A percentile compares a stretch with the other conserved stretches of the same genome.
Conservation (phyloP, 495 filamentous ascomycete genomes). For the Thermothielavioides terrestris region DNA sequence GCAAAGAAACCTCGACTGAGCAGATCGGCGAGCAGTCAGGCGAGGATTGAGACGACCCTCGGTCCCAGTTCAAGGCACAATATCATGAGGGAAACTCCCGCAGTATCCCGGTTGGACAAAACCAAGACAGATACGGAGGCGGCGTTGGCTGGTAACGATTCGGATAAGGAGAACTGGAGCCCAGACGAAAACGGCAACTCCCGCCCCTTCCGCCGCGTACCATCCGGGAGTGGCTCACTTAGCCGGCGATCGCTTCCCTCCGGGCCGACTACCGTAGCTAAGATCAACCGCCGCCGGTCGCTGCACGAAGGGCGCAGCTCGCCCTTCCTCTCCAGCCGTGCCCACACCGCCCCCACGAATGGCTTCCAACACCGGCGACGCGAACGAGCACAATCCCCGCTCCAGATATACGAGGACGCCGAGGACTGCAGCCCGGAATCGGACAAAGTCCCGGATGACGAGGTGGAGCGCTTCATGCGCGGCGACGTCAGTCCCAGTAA, state of each 20-base stretch:
- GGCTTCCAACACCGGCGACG: background rate
- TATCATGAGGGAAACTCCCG: too few species aligned
- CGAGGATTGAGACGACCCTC: constrained; percentile 48
- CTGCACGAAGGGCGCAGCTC: constrained; percentile 19
- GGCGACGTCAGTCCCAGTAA: constrained; percentile 50
- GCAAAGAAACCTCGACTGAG: constrained; percentile 58
- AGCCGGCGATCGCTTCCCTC: constrained; percentile 19
- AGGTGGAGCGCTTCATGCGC: constrained; percentile 62
- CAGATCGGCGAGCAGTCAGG: constrained; percentile 58
- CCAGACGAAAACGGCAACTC: constrained; percentile 41
- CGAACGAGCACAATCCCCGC: constrained; percentile 5
- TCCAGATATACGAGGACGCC: constrained; percentile 38
- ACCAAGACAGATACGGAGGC: constrained; percentile 31
- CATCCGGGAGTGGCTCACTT: background rate
- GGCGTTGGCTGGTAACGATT: constrained; percentile 48
- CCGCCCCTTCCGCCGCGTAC: constrained; percentile 15
- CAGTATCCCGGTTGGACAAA: constrained; percentile 39
- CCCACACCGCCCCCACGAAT: constrained; percentile 26
- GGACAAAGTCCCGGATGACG: too few species aligned
- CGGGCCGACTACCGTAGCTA: background rate
- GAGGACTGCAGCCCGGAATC: too few species aligned
- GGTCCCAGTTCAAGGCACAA: constrained; percentile 26
- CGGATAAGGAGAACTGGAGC: constrained; percentile 92
- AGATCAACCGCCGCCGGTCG: constrained; percentile 21
- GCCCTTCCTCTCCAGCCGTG: constrained; percentile 21